These are phyloP conservation scores for Diutina ranongensis DNA, from an alignment of 1,139 yeast genomes.

Conservation along the genomic window DNA sequence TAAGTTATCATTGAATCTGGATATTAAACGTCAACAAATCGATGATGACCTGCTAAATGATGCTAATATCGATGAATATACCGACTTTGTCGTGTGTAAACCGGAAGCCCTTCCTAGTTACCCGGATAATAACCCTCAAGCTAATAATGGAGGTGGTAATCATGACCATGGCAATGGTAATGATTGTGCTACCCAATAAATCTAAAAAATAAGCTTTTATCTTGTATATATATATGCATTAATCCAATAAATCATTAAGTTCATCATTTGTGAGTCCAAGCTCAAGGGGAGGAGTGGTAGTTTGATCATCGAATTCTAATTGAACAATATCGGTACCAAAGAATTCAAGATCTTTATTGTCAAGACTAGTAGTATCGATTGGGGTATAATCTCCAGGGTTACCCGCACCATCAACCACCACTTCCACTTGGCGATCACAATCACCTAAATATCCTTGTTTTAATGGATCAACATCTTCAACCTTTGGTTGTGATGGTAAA, in stretches of 20 bases:
- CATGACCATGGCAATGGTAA: conserved; percentile 17
- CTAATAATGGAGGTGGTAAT: neutral
- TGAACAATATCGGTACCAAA: conserved; percentile 12
- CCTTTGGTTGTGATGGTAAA: conserved; percentile 10
- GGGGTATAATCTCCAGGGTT: conserved; percentile 22
- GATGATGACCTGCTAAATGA: conserved; percentile 19
- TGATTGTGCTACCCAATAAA: conserved; percentile 32
- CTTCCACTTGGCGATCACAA: conserved; percentile 16
- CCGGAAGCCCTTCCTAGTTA: conserved; percentile 26
- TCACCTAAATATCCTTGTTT: conserved; percentile 12
- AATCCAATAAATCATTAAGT: conserved; percentile 9
- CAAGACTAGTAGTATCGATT: conserved; percentile 16
- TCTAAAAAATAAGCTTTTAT: too few relatives aligned
- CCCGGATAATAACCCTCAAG: conserved; percentile 13
- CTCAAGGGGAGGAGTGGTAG: conserved; percentile 10
- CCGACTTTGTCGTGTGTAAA: conserved; percentile 27
- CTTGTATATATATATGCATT: conserved; percentile 8
- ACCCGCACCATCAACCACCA: conserved; percentile 19
- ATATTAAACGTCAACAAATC: conserved; percentile 16
- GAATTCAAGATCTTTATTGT: conserved; percentile 15
- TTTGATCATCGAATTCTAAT: conserved; percentile 6
- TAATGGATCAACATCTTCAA: conserved; percentile 23
- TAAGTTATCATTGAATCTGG: conserved; percentile 17
- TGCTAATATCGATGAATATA: conserved; percentile 29
- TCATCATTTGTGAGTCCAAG: conserved; percentile 12